Evolutionary conservation across 768 basidiomycete genomes (phyloP), one percentile per base, ranked within the genome.

Genomic region (Rhodotorula babjevae): DNA sequence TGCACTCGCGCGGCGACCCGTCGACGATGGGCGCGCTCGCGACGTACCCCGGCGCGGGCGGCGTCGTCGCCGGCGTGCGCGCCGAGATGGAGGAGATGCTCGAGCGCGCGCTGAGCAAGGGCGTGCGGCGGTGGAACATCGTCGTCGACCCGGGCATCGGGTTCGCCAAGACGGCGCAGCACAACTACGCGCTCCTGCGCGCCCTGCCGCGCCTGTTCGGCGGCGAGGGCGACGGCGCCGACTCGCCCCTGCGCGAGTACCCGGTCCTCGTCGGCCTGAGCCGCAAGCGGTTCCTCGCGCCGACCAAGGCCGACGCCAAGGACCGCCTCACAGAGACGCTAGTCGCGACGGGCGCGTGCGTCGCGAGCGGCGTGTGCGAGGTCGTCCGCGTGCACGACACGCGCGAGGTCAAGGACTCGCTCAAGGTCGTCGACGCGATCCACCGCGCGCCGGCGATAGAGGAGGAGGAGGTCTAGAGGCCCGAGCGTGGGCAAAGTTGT

Each of bases 1-100:
- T 98, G 95, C 95, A 99, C 80, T 93, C 92, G 0, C 84, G 93
- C 8, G 93, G 92, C 0, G 90, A 91, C 67, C 90, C 91, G 0
- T 76, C 83, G 73, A 93, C 83, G 91, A 91, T 82, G 84, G 88
- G 72, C 88, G 88, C 76, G 77, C 65, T 66, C 86, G 88, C 78
- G 2, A 80, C 80, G 36, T 83, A 82, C 44, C 77, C 33, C 65
- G 84, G 36, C 5, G 5, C 36, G 5, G 36, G 82, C 0, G 81
- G 84, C 0, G 86, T 92, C 10, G 72, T 94, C 16, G 83, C 85
- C 33, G 91, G 87, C 27, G 87, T 97, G 0, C 83, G 85, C 15
- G 77, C 81, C 0, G 94, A 97, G 79, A 84, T 94, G 3, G 90
- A 89, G 0, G 81, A 80, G 53, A 88, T 88, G 76, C 86, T 93